phyloP scores from a whole-genome alignment of 2,329 filamentous ascomycete species.

The Calonectria pauciramosa region DNA sequence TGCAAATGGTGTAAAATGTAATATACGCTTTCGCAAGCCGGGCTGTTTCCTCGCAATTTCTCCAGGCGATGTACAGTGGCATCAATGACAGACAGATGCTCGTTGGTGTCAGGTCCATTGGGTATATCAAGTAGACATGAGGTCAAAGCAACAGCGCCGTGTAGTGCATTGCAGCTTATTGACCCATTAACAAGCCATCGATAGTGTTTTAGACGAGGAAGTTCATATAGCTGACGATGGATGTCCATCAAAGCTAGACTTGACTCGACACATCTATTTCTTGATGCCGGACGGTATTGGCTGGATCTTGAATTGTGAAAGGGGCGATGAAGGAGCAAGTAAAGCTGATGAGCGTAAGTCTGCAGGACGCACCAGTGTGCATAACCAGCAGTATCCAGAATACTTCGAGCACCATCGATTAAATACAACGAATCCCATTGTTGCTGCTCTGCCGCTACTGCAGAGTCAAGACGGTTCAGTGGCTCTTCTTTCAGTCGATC shows the following conservation, averaged over 20 bases:
- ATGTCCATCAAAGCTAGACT: constrained; percentile 31
- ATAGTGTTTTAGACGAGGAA: constrained; percentile 30
- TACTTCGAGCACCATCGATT: constrained; percentile 25
- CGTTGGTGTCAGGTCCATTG: constrained; percentile 16
- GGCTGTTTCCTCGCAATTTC: constrained; percentile 15
- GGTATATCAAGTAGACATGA: constrained; percentile 33
- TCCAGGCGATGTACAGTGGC: constrained; percentile 21
- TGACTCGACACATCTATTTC: constrained; percentile 29
- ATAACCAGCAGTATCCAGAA: constrained; percentile 32
- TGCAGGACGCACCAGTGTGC: constrained; percentile 36
- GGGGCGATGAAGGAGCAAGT: constrained; percentile 35
- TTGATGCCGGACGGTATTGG: constrained; percentile 18
- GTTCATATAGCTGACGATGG: constrained; percentile 31
- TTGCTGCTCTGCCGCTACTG: constrained; percentile 19
- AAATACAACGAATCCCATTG: constrained; percentile 31
- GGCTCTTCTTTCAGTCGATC: neutral
- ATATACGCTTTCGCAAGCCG: constrained; percentile 29
- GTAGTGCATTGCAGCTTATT: constrained; percentile 27
- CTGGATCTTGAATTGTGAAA: constrained; percentile 22
- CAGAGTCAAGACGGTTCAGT: neutral
- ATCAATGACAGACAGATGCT: neutral
- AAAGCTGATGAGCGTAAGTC: constrained; percentile 36
- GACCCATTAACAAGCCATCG: constrained; percentile 33
- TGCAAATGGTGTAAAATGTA: constrained; percentile 28
- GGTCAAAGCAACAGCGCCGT: constrained; percentile 33